A percentile compares a stretch with the other conserved stretches of the same genome.
Evolutionary conservation across 345 rosid genomes (phyloP).

Genomic region (Salix viminalis): DNA sequence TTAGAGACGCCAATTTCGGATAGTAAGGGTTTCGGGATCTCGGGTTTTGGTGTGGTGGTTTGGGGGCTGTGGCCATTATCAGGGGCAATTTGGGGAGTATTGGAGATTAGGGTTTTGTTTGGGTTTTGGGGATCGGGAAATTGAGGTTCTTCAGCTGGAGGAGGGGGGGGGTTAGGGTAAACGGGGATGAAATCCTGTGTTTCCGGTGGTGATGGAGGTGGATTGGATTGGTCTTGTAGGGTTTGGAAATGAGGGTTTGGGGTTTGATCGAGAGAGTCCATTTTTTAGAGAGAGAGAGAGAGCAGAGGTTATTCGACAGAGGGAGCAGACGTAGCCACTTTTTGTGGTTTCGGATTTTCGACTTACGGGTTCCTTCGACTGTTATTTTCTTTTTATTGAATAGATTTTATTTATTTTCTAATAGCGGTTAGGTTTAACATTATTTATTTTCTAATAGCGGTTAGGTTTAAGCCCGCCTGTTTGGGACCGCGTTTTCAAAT

Average conservation of each 20-base stretch:
- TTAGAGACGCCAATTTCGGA: slow-evolving; percentile 63
- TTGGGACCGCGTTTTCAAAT: too few relatives aligned
- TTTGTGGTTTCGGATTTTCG: background rate
- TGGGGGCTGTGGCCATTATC: slow-evolving; percentile 5
- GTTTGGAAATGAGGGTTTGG: slow-evolving; percentile 3
- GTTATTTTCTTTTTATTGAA: background rate
- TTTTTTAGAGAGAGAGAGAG: background rate
- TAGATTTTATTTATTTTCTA: background rate
- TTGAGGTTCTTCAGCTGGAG: slow-evolving; percentile 7
- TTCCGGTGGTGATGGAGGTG: background rate
- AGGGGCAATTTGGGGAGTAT: background rate
- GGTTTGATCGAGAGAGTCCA: slow-evolving; percentile 13
- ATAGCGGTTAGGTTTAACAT: background rate
- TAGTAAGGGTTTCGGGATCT: slow-evolving; percentile 33
- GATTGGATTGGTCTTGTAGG: background rate
- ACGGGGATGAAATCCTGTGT: slow-evolving; percentile 1
- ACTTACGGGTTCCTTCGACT: background rate
- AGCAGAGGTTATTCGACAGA: background rate
- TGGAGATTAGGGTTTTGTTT: background rate
- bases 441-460: too few relatives aligned
- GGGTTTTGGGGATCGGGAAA: slow-evolving; percentile 3
- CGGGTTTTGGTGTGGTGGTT: slow-evolving; percentile 19
- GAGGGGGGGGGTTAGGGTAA: background rate
- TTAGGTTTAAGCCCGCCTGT: too few relatives aligned
- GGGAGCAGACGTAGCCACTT: background rate